Conservation (phyloP, 176 grass and related monocot genomes). For the Aegilops umbellulata region DNA sequence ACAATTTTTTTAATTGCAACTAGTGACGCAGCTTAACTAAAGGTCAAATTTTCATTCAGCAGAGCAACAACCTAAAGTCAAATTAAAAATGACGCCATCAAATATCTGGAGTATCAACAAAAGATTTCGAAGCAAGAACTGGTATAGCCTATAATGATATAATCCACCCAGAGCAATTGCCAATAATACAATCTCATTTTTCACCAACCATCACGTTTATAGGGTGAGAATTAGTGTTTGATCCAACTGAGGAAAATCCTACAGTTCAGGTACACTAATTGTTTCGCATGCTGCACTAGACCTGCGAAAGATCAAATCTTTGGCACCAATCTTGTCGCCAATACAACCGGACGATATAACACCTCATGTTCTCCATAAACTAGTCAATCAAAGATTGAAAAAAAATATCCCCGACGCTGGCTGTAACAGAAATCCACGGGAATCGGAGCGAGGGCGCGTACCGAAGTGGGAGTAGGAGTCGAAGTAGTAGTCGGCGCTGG, state of each 20-base stretch:
- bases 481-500: conserved; percentile 99
- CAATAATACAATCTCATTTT: neutral
- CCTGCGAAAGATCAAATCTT: neutral
- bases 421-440: neutral
- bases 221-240: neutral
- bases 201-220: neutral
- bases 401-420: neutral
- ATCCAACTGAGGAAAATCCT: neutral
- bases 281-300: neutral
- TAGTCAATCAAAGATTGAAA: neutral
- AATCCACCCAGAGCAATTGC: neutral
- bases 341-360: neutral
- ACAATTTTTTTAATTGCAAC: neutral
- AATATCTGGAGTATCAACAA: neutral
- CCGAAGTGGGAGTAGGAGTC: conserved; percentile 99
- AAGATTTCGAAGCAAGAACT: neutral
- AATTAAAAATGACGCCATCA: neutral
- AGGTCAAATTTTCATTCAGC: neutral
- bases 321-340: neutral
- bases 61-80: neutral
- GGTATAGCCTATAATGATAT: neutral
- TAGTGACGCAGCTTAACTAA: neutral
- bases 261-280: neutral
- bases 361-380: neutral
- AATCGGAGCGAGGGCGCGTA: conserved; percentile 14